Conservation (phyloP, 2,329 filamentous ascomycete genomes). For the Escovopsis sp. region DNA sequence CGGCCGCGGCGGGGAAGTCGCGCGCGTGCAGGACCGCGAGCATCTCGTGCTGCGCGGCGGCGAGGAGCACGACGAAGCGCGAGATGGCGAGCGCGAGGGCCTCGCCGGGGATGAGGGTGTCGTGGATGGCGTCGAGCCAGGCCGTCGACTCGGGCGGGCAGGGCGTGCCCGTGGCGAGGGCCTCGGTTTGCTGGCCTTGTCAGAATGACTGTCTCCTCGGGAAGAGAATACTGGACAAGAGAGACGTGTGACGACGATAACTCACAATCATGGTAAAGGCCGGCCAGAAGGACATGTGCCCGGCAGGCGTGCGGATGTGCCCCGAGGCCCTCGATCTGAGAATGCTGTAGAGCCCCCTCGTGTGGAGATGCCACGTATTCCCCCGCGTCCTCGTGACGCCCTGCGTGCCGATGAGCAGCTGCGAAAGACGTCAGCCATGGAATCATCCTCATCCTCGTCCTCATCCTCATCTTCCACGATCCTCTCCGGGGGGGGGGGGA, state of each 20-base stretch:
- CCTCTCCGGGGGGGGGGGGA: too few relatives aligned
- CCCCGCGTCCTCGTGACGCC: conserved; percentile 11
- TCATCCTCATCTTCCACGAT: too few relatives aligned
- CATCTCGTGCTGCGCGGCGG: conserved; percentile 15
- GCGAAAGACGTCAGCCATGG: conserved; percentile 5
- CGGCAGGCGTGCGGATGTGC: conserved; percentile 11
- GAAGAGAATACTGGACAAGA: too few relatives aligned
- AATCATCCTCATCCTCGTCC: too few relatives aligned
- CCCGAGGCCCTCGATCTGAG: conserved; percentile 19
- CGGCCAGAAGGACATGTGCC: conserved; percentile 23
- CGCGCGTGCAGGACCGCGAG: conserved; percentile 12
- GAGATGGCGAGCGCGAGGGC: conserved; percentile 14
- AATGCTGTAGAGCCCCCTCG: conserved; percentile 21
- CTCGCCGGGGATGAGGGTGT: conserved; percentile 13
- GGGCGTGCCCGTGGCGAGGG: conserved; percentile 16
- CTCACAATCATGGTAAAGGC: conserved; percentile 24
- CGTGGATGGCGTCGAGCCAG: conserved; percentile 20
- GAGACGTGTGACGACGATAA: neutral
- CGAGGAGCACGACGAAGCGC: conserved; percentile 15
- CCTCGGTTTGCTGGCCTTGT: conserved; percentile 27
- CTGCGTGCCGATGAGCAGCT: conserved; percentile 25
- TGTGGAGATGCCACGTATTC: conserved; percentile 23
- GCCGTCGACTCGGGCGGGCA: conserved; percentile 22
- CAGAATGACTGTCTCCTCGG: too few relatives aligned
- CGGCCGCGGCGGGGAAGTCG: conserved; percentile 15